A percentile compares a stretch with the other conserved stretches of the same genome.
phyloP scores from a whole-genome alignment of 2,329 filamentous ascomycete species.

The Fusarium staphyleae region DNA sequence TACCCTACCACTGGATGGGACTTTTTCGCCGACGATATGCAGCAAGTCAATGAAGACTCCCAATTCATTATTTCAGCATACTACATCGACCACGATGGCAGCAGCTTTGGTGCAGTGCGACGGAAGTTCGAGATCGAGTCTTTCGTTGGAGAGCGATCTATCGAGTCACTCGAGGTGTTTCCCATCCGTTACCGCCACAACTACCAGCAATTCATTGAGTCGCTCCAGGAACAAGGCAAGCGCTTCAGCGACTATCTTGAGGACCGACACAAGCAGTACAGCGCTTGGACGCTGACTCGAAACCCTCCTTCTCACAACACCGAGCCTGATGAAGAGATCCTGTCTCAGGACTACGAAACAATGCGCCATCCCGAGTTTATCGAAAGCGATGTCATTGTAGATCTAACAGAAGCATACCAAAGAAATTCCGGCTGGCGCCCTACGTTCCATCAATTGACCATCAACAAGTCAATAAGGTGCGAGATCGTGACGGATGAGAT shows the following conservation, averaged over 20 bases:
- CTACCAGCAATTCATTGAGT: conserved; percentile 46
- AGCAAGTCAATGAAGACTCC: conserved; percentile 40
- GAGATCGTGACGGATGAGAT: conserved; percentile 47
- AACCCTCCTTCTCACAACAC: conserved; percentile 44
- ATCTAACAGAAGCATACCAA: conserved; percentile 51
- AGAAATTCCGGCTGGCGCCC: conserved; percentile 50
- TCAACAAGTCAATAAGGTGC: conserved; percentile 43
- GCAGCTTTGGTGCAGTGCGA: conserved; percentile 48
- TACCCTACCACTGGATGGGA: conserved; percentile 46
- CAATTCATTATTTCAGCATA: conserved; percentile 50
- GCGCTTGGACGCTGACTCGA: conserved; percentile 51
- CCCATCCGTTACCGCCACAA: conserved; percentile 50
- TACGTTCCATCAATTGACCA: conserved; percentile 40
- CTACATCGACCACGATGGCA: conserved; percentile 53
- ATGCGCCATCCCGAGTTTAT: conserved; percentile 51
- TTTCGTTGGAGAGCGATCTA: conserved; percentile 49
- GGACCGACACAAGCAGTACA: conserved; percentile 51
- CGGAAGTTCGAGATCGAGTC: conserved; percentile 48
- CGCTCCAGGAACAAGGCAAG: conserved; percentile 45
- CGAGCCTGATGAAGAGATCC: conserved; percentile 45
- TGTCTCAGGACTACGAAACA: conserved; percentile 43
- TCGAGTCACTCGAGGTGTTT: conserved; percentile 48
- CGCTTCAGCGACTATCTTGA: conserved; percentile 45
- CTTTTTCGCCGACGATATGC: conserved; percentile 46
- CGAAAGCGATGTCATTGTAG: conserved; percentile 53